These are phyloP conservation scores for Cladophialophora psammophila DNA, from an alignment of 2,329 filamentous ascomycete species.

Conservation along the genomic window DNA sequence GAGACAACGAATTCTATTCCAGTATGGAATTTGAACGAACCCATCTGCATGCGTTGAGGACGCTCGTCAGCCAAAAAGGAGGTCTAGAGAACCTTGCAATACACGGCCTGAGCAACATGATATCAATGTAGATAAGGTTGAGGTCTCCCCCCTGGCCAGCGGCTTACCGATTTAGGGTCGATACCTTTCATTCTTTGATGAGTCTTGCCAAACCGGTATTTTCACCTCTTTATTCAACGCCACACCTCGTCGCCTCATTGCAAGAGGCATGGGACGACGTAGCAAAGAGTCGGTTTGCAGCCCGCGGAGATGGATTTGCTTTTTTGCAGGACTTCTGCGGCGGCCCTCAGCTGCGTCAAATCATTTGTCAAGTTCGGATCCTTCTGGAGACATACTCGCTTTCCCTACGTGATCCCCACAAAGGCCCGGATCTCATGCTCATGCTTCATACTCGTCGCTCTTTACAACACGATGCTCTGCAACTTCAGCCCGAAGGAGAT, in stretches of 20 bases:
- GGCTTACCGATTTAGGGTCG: slow-evolving; percentile 2
- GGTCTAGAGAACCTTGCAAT: neutral
- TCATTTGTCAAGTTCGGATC: slow-evolving; percentile 8
- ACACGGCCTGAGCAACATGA: slow-evolving; percentile 16
- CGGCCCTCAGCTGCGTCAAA: slow-evolving; percentile 3
- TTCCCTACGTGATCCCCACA: slow-evolving; percentile 12
- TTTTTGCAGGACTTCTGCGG: slow-evolving; percentile 3
- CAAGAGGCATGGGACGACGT: slow-evolving; percentile 16
- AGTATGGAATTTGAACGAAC: slow-evolving; percentile 13
- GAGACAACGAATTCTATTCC: slow-evolving; percentile 23
- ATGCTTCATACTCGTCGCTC: slow-evolving; percentile 14
- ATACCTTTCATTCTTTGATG: slow-evolving; percentile 17
- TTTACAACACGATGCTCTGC: slow-evolving; percentile 13
- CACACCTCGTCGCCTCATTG: neutral
- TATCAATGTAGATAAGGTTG: slow-evolving; percentile 8
- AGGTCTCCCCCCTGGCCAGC: neutral
- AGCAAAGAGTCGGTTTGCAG: slow-evolving; percentile 6
- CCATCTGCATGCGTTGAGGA: slow-evolving; percentile 13
- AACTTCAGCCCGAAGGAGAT: neutral
- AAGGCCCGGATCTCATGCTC: slow-evolving; percentile 11
- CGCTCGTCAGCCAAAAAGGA: slow-evolving; percentile 12
- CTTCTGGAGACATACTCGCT: slow-evolving; percentile 14
- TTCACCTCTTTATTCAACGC: neutral
- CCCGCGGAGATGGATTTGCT: slow-evolving; percentile 6
- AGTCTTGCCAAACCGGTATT: slow-evolving; percentile 7